These are phyloP conservation scores for Tolypocladium cylindrosporum DNA, from an alignment of 2,329 filamentous ascomycete species.

Conservation along the genomic window DNA sequence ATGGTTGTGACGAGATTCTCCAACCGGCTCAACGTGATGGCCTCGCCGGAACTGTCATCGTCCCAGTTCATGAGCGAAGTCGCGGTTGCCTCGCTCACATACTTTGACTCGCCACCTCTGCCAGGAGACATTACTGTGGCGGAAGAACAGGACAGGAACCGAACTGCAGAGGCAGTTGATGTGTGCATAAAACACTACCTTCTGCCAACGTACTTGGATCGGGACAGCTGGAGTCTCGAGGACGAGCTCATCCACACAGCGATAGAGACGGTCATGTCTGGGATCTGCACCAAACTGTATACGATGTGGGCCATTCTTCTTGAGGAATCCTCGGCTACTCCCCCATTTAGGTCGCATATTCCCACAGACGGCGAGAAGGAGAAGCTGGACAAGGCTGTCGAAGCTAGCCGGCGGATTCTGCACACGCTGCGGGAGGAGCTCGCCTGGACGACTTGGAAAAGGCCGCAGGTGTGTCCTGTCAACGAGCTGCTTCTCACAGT, in stretches of 20 bases:
- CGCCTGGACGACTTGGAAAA: slow-evolving; percentile 51
- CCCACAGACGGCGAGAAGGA: background rate
- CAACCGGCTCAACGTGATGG: slow-evolving; percentile 37
- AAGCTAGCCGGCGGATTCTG: slow-evolving; percentile 9
- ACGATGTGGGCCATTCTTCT: background rate
- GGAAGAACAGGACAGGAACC: slow-evolving; percentile 11
- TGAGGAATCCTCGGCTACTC: background rate
- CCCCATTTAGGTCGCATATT: background rate
- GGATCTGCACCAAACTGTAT: slow-evolving; percentile 27
- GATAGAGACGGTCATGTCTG: slow-evolving; percentile 24
- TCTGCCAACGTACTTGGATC: slow-evolving; percentile 12
- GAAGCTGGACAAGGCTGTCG: slow-evolving; percentile 8
- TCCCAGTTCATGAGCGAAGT: slow-evolving; percentile 18
- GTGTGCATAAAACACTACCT: slow-evolving; percentile 39
- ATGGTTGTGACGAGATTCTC: slow-evolving; percentile 55
- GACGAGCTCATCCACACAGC: slow-evolving; percentile 36
- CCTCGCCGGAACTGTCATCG: slow-evolving; percentile 13
- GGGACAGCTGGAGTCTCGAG: slow-evolving; percentile 22
- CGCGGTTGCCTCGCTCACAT: slow-evolving; percentile 5
- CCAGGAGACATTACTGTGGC: slow-evolving; percentile 9
- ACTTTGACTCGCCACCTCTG: slow-evolving; percentile 26
- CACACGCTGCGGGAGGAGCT: slow-evolving; percentile 35
- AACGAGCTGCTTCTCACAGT: slow-evolving; percentile 51
- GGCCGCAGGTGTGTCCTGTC: slow-evolving; percentile 39
- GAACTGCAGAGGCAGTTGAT: slow-evolving; percentile 26